Evolutionary conservation across 1,284 basidiomycete genomes (phyloP).

Genomic region (Pseudozyma flocculosa): DNA sequence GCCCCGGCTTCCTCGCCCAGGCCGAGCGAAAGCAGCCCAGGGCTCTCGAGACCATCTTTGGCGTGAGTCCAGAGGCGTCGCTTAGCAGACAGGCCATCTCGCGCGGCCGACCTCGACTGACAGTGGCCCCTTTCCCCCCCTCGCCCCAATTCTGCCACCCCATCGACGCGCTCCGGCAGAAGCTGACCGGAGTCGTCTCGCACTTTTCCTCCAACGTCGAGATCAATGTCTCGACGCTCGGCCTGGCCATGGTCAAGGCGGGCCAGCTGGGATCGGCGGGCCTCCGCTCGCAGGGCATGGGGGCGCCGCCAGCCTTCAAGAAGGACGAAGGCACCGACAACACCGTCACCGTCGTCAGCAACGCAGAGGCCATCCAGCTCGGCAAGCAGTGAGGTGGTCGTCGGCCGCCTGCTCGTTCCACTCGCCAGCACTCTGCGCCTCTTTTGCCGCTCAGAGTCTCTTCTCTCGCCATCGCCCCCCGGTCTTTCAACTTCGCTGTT

Average conservation of each 20-base stretch:
- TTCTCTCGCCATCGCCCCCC: too few species aligned
- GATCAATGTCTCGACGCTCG: slow-evolving; percentile 16
- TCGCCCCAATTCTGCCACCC: background rate
- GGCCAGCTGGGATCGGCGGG: slow-evolving; percentile 10
- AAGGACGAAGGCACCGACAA: background rate
- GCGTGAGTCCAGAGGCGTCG: background rate
- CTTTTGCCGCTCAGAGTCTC: too few species aligned
- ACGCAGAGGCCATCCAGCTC: slow-evolving; percentile 8
- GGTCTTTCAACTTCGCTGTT: too few species aligned
- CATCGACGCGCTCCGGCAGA: background rate
- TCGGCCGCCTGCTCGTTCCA: too few species aligned
- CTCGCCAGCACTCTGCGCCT: too few species aligned
- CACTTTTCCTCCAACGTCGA: slow-evolving; percentile 6
- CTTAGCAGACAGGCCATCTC: too few species aligned
- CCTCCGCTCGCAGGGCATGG: slow-evolving; percentile 4
- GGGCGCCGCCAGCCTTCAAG: slow-evolving; percentile 8
- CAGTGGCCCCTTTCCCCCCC: background rate
- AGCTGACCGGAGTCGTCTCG: slow-evolving; percentile 1
- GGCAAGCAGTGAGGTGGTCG: background rate
- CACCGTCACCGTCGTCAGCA: slow-evolving; percentile 7
- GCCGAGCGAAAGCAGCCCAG: slow-evolving; percentile 40
- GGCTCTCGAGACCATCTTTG: slow-evolving; percentile 58
- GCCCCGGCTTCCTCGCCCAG: slow-evolving; percentile 64
- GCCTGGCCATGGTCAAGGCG: slow-evolving; percentile 26
- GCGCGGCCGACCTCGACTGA: too few species aligned